Evolutionary conservation across 192 early-diverging fungal species (phyloP), one percentile per base, ranked within the genome.

Genomic region (Coemansia sp.): DNA sequence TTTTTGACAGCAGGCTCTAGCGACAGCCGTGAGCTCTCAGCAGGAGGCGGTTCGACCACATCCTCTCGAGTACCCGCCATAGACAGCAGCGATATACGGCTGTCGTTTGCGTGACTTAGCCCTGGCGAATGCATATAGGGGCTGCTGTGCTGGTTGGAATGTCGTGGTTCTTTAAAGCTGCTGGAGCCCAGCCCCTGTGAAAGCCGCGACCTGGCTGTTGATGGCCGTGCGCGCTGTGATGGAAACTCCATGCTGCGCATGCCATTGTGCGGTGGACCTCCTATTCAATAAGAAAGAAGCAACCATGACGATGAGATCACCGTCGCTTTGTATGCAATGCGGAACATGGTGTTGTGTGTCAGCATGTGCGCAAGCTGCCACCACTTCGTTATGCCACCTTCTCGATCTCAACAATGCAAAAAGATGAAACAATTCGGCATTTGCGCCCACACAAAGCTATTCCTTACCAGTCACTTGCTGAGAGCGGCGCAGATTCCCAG

Each of bases 31-130:
- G 66, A 20, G 51, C 22, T 57, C 2, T 78, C 71, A 1, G 49
- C 57, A 2, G 59, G 5, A 21, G 53, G 56, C 0, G 38, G 19
- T n/a, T 57, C 54, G 21, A 34, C 19, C 20, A 53, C 50, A 9
- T 63, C 69, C 10, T 71, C 77, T n/a, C 54, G 64, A 2, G 60
- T 17, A 23, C 62, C 65, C 5, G 47, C 66, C 78, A 81, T 74
- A 10, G 78, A 81, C 26, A 81, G 57, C 21, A 81, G 54, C 5
- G 78, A 81, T 36, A 74, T 61, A 9, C 72, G 65, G 44, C 78
- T 81, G 59, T 68, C 72, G 55, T 66, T 74, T 28, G 31, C 59
- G 21, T 60, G 57, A 21, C 48, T 47, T 14, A 49, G 47, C 5
- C 51, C 61, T 20, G 67, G 51, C 20, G 66, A 58, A 19, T 62